Percentiles rank a stretch among this genome's conserved stretches.
Conservation (phyloP, 495 filamentous ascomycete species). For the Filosporella fistucella region DNA sequence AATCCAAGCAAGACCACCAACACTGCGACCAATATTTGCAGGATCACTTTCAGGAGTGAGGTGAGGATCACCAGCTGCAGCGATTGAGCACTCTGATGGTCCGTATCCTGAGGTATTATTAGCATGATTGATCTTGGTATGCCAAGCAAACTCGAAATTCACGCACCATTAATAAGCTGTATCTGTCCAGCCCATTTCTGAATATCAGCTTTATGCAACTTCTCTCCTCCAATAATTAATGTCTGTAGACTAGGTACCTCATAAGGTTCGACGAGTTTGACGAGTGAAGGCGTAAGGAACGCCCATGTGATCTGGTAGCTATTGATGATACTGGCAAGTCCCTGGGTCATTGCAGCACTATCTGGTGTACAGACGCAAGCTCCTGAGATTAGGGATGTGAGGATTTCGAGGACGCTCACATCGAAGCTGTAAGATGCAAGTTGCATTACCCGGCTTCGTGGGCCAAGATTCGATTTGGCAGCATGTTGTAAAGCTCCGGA, state of each 20-base stretch:
- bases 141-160: neutral
- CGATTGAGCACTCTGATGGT: conserved; percentile 33
- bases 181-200: conserved; percentile 40
- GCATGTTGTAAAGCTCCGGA: conserved; percentile 31
- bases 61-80: neutral
- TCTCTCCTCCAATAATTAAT: conserved; percentile 6
- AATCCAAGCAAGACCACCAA: conserved; percentile 15
- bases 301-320: conserved; percentile 28
- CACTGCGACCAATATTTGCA: neutral
- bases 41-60: neutral
- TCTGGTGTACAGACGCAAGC: conserved; percentile 28
- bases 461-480: conserved; percentile 37
- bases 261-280: conserved; percentile 28
- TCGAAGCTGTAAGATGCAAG: conserved; percentile 54
- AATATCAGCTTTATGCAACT: conserved; percentile 35
- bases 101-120: too few relatives aligned
- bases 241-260: conserved; percentile 37
- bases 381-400: conserved; percentile 57
- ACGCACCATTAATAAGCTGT: conserved; percentile 1
- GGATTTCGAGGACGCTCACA: conserved; percentile 73
- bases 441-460: conserved; percentile 29
- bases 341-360: conserved; percentile 30
- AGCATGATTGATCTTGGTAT: conserved; percentile 43
- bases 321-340: conserved; percentile 34
- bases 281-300: conserved; percentile 43